These are phyloP conservation scores for Cryptosporidium parvum DNA, from an alignment of 169 alveolate species.

Conservation along the genomic window DNA sequence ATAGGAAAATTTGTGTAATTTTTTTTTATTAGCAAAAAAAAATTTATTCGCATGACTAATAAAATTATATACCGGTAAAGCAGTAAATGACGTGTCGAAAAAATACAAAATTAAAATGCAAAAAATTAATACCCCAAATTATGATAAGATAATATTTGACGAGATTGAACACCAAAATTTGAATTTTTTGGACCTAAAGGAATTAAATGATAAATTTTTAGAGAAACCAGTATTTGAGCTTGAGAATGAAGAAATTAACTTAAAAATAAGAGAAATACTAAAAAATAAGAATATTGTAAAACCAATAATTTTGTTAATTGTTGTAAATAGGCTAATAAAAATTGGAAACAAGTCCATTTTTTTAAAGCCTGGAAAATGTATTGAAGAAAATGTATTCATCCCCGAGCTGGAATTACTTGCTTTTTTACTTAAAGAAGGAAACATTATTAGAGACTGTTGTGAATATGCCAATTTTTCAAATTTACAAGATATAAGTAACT, in stretches of 20 bases:
- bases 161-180: neutral
- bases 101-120: neutral
- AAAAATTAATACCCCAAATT: neutral
- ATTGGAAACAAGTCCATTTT: neutral
- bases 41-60: conserved; percentile 2
- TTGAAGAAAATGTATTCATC: neutral
- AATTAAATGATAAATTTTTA: neutral
- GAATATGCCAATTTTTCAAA: neutral
- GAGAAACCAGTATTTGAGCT: neutral
- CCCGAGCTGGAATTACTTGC: neutral
- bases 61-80: conserved; percentile 11
- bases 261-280: neutral
- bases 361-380: neutral
- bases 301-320: neutral
- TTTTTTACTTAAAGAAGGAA: neutral
- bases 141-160: neutral
- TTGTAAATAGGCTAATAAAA: conserved; percentile 12
- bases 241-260: neutral
- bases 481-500: neutral
- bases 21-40: neutral
- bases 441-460: conserved; percentile 3
- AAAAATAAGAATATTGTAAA: neutral
- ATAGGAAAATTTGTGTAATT: neutral
- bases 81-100: conserved; percentile 17
- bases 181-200: neutral